Percentiles rank a stretch among this genome's conserved stretches.
Conservation (phyloP, 108 stramenopile species). For the Fragilaria radians region DNA sequence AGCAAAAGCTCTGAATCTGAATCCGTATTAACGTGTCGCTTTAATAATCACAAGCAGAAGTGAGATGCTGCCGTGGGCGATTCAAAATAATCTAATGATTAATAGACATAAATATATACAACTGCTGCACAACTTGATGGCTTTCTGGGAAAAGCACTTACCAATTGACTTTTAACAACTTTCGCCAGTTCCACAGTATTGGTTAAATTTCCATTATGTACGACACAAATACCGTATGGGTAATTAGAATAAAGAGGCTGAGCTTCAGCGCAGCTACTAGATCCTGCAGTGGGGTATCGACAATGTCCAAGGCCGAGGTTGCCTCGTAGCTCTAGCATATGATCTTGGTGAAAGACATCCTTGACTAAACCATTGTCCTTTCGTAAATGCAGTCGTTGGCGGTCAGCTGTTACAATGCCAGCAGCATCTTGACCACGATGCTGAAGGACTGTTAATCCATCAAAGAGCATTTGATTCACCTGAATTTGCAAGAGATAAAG, state of each 20-base stretch:
- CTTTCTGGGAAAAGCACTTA: constrained; percentile 1
- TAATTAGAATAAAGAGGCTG: constrained; percentile 98
- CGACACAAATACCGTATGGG: constrained; percentile 95
- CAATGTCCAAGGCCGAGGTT: constrained; percentile 93
- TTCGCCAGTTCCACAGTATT: constrained; percentile 76
- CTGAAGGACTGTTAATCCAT: constrained; percentile 96
- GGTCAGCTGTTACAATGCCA: constrained; percentile 90
- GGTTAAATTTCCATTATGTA: constrained; percentile 98
- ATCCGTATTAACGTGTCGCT: constrained; percentile 95
- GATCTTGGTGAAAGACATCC: constrained; percentile 94
- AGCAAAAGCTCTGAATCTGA: constrained; percentile 95
- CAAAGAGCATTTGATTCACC: constrained; percentile 94
- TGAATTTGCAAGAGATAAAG: constrained; percentile 13
- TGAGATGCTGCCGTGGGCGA: not conserved
- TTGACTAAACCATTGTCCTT: constrained; percentile 97
- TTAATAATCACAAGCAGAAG: too few relatives aligned
- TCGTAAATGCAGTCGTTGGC: constrained; percentile 77
- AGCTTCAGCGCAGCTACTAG: constrained; percentile 82
- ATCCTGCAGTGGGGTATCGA: constrained; percentile 97
- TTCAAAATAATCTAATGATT: not conserved
- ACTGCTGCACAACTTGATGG: too few relatives aligned
- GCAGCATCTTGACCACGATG: constrained; percentile 99
- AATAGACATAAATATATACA: not conserved
- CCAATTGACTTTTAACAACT: constrained; percentile 30
- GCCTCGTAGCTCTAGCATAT: constrained; percentile 89